Conservation (phyloP, 305 asterid genomes). For the Plantago rigida region DNA sequence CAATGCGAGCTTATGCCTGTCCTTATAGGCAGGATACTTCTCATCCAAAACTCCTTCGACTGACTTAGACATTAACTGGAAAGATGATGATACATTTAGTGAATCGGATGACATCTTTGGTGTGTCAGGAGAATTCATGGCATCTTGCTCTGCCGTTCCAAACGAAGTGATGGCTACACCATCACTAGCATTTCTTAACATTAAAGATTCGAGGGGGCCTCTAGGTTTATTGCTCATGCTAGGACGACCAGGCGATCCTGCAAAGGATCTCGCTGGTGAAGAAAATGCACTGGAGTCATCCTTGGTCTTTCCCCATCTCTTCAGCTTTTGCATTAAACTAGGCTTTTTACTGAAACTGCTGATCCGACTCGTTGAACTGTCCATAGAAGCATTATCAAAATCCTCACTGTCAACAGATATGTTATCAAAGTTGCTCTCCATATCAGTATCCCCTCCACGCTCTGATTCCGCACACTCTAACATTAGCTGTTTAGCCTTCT, state of each 20-base stretch:
- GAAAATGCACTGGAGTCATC: slow-evolving; percentile 66
- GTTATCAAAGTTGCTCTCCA: slow-evolving; percentile 83
- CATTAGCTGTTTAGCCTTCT: slow-evolving; percentile 82
- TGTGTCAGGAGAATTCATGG: slow-evolving; percentile 53
- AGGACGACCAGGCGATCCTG: slow-evolving; percentile 61
- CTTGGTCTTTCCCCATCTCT: slow-evolving; percentile 78
- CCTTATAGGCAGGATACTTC: slow-evolving; percentile 87
- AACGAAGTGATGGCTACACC: slow-evolving; percentile 68
- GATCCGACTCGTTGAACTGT: slow-evolving; percentile 60
- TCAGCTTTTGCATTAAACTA: slow-evolving; percentile 69
- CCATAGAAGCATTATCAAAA: slow-evolving; percentile 65
- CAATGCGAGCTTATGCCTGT: slow-evolving; percentile 81
- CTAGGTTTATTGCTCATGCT: slow-evolving; percentile 45
- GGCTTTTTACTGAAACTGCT: slow-evolving; percentile 74
- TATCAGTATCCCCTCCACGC: slow-evolving; percentile 90
- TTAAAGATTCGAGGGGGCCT: slow-evolving; percentile 82
- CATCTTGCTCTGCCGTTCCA: slow-evolving; percentile 63
- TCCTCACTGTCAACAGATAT: slow-evolving; percentile 92
- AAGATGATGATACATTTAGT: slow-evolving; percentile 62
- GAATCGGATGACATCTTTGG: slow-evolving; percentile 35
- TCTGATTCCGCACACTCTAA: slow-evolving; percentile 91
- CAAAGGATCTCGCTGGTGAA: slow-evolving; percentile 73
- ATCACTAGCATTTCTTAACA: slow-evolving; percentile 84
- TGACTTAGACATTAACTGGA: slow-evolving; percentile 79
- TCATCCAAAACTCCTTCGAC: slow-evolving; percentile 83